Evolutionary conservation across 305 asterid genomes (phyloP), one percentile per base, ranked within the genome.

Genomic region (Fraxinus dipetala): DNA sequence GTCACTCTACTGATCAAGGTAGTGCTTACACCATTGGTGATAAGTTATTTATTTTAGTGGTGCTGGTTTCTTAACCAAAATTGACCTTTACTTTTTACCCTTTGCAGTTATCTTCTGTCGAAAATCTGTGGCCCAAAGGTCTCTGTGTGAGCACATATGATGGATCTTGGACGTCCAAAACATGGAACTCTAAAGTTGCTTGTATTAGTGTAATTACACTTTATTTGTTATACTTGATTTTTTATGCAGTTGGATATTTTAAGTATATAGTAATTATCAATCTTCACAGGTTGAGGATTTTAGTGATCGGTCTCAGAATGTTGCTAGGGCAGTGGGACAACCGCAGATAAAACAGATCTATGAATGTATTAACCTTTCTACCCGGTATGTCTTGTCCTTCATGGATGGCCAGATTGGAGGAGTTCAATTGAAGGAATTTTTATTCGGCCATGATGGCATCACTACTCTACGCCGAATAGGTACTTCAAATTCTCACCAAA

Each of bases 71-170:
- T 18, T 0, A 26, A 63, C 73, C 73, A 26, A 65, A 18, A 65
- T 26, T 0, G 6, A 26, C 18, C 56, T 30, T 77, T 77, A 38
- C 2, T 78, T 65, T 36, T 36, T 83, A 59, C 30, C 75, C 61
- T 16, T 80, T 84, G 88, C 97, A 95, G 98, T 89, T 95, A 85
- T 89, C 93, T 70, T 91, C 97, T 18, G 91, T 95, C 74, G 96
- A 94, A 85, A 93, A 87, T 40, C 93, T 94, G 67, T 94, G 98
- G 99, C 74, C 91, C 18, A 93, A 95, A 85, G 98, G 99, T 78
- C 90, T 95, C 72, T 93, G 98, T 80, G 98, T 93, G 26, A 92
- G 98, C 88, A 88, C 92, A 48, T 90, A 86, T 73, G 86, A 83
- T 65, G 99, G 89, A 73, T 83, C 91, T 20, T 95, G 99, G 99